Percentiles rank a stretch among this genome's conserved stretches.
Evolutionary conservation across 2,329 filamentous ascomycete species (phyloP).

Genomic region (Cladorrhinum sp.): DNA sequence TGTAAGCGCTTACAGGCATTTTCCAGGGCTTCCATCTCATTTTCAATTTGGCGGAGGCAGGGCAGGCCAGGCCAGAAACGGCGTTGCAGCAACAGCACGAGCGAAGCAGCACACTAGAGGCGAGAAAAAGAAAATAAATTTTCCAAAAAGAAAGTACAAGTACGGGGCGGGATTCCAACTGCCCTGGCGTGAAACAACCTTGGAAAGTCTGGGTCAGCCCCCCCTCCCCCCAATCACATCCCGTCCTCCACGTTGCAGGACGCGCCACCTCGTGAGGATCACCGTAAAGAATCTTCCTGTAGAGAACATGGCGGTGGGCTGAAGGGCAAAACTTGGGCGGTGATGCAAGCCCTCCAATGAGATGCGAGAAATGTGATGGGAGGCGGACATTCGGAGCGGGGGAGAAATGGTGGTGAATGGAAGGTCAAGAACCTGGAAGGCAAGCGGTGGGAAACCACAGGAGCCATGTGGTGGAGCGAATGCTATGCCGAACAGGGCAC

Average conservation of each 20-base stretch:
- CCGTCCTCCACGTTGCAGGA: not conserved
- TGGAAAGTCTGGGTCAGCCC: not conserved
- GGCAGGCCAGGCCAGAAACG: not conserved
- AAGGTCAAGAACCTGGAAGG: not conserved
- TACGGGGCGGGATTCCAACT: not conserved
- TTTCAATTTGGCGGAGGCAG: not conserved
- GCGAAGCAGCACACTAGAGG: not conserved
- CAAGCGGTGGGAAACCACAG: constrained; percentile 3
- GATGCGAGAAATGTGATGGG: not conserved
- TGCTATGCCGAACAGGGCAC: constrained; percentile 12
- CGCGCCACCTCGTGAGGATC: not conserved
- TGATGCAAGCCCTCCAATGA: not conserved
- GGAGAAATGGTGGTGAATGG: not conserved
- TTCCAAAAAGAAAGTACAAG: not conserved
- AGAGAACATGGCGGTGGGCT: not conserved
- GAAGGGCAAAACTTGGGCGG: not conserved
- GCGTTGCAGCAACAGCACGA: not conserved
- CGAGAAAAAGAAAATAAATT: not conserved
- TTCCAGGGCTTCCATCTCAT: not conserved
- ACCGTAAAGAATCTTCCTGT: not conserved
- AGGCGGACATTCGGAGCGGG: not conserved
- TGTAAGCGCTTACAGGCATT: not conserved
- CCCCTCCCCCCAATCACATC: not conserved
- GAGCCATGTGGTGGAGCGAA: constrained; percentile 12
- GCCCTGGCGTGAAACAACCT: not conserved